A percentile compares a stretch with the other conserved stretches of the same genome.
These are phyloP conservation scores for Apiospora phragmitis DNA, from an alignment of 2,329 filamentous ascomycete genomes.

Conservation along the genomic window DNA sequence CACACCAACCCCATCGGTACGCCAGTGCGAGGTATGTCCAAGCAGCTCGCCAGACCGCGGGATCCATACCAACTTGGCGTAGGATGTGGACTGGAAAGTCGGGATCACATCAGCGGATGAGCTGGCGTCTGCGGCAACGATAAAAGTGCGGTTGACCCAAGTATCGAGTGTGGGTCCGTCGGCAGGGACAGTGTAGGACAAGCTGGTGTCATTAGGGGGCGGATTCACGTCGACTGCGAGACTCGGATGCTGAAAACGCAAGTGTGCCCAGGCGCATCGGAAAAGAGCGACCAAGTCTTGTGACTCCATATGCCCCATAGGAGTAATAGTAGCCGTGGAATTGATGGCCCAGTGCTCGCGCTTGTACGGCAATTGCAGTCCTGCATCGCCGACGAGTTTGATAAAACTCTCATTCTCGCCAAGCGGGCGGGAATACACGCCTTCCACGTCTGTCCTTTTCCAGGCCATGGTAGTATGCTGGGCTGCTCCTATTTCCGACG, in stretches of 20 bases:
- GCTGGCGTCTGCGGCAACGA: constrained; percentile 16
- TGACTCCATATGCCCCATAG: constrained; percentile 19
- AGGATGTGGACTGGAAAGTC: constrained; percentile 21
- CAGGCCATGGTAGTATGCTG: constrained; percentile 14
- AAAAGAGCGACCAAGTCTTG: constrained; percentile 20
- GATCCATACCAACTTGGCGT: constrained; percentile 23
- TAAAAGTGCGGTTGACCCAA: constrained; percentile 23
- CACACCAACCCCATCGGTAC: constrained; percentile 28
- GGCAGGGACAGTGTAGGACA: constrained; percentile 21
- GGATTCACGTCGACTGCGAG: constrained; percentile 19
- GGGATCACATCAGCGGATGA: constrained; percentile 22
- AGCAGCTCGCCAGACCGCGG: constrained; percentile 19
- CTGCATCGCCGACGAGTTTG: constrained; percentile 30
- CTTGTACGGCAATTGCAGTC: constrained; percentile 20
- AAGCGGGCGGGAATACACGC: constrained; percentile 9
- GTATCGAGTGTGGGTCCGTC: constrained; percentile 17
- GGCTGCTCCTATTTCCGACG: not conserved
- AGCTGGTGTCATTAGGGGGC: constrained; percentile 7
- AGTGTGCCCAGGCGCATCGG: constrained; percentile 20
- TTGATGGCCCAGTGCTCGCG: constrained; percentile 35
- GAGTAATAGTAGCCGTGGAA: constrained; percentile 22
- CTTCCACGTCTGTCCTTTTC: constrained; percentile 8
- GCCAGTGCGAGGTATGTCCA: constrained; percentile 29
- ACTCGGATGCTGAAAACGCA: constrained; percentile 24
- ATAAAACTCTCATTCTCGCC: constrained; percentile 29